Evolutionary conservation across 306 rosid species (phyloP).

Genomic region (Quercus variabilis): DNA sequence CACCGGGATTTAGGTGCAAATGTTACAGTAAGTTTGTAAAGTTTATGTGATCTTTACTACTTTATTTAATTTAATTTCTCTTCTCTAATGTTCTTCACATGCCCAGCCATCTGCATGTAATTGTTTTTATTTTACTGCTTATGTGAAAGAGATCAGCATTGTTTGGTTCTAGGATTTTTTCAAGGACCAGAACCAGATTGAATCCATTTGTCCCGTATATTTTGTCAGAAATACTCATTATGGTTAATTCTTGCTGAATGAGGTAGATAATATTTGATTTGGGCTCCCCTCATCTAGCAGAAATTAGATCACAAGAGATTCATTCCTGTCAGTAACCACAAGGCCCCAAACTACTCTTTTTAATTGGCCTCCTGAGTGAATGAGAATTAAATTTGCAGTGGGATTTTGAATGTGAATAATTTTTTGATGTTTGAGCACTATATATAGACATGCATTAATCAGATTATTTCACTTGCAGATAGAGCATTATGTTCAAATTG

Average conservation of each 20-base stretch:
- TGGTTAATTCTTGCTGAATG: neutral
- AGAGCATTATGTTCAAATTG: constrained; percentile 95
- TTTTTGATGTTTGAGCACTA: neutral
- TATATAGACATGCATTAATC: neutral
- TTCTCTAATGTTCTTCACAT: constrained; percentile 19
- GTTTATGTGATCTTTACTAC: constrained; percentile 1
- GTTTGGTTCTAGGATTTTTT: neutral
- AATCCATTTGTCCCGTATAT: neutral
- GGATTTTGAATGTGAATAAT: neutral
- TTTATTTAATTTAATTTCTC: neutral
- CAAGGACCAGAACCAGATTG: neutral
- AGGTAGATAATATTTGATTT: neutral
- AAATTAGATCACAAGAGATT: neutral
- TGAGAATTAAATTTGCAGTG: neutral
- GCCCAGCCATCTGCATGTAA: neutral
- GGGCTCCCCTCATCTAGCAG: neutral
- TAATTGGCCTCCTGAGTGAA: neutral
- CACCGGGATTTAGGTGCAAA: constrained; percentile 60
- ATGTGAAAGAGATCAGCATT: neutral
- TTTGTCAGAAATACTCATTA: neutral
- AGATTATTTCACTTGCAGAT: constrained; percentile 50
- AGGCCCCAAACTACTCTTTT: neutral
- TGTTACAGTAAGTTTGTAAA: constrained; percentile 78
- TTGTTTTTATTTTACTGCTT: constrained; percentile 12
- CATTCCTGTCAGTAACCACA: neutral